Conservation (phyloP, 2,329 filamentous ascomycete genomes). For the Colletotrichum musae region DNA sequence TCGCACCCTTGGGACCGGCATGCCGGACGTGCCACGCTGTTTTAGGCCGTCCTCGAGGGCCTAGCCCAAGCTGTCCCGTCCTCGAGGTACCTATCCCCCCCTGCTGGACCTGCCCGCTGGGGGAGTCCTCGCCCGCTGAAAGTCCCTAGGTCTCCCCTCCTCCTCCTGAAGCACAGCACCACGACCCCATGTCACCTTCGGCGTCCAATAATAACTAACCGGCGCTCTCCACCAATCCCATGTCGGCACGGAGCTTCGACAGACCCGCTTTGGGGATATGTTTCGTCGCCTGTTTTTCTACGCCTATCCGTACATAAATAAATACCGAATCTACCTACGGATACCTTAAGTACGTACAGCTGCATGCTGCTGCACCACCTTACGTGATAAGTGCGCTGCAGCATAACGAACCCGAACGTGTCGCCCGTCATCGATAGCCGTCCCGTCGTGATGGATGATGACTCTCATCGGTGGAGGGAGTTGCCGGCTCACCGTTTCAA, state of each 20-base stretch:
- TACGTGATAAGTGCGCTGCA: no score
- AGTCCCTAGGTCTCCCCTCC: neutral
- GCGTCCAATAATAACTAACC: constrained; percentile 16
- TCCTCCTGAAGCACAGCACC: no score
- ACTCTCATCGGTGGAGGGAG: neutral
- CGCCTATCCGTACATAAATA: neutral
- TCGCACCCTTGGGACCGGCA: constrained; percentile 23
- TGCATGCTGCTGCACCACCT: neutral
- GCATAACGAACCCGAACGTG: no score
- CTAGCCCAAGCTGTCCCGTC: constrained; percentile 10
- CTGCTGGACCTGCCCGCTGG: constrained; percentile 31
- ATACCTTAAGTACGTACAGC: neutral
- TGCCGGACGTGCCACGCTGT: constrained; percentile 31
- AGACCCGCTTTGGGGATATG: constrained; percentile 22
- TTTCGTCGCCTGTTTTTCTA: constrained; percentile 26
- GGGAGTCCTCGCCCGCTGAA: constrained; percentile 3
- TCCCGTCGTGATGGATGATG: neutral
- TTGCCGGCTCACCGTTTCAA: constrained; percentile 30
- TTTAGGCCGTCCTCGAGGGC: constrained; percentile 22
- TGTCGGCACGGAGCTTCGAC: constrained; percentile 3
- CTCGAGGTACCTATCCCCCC: neutral
- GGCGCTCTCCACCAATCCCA: constrained; percentile 26
- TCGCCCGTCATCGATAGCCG: no score
- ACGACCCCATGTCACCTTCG: no score
- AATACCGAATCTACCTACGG: neutral